Base-by-base conservation (phyloP, 2,329 filamentous ascomycete species). In the Cordyceps farinosa region DNA sequence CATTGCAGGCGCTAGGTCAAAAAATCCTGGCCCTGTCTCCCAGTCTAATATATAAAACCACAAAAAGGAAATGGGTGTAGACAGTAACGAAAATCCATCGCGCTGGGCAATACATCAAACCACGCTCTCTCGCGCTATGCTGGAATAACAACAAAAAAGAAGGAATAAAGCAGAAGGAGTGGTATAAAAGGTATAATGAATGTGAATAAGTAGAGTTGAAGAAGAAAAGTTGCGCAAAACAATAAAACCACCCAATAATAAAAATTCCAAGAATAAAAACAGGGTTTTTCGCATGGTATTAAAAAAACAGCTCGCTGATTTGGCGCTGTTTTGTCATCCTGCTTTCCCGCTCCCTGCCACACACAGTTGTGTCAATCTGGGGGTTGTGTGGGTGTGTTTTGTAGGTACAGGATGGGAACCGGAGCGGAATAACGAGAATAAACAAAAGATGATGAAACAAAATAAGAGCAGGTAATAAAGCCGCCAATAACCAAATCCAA, bases 111-210 rank as follows among this genome's bases (percentile, higher is more conserved):
- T 15, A 47, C 34, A 42, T 30, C 59, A 44, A 15, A 4, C 13
- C 10, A 15, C 27, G 6, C 22, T 56, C 36, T 64, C 56, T 58
- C 53, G 55, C 67, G 66, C 66, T 68, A 69, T 68, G 66, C 68
- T 64, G 53, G 7, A 44, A 38, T 52, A 56, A 58, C 36, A 45
- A 56, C 64, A 66, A 32, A 36, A n/a, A 36, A 59, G 50, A 47
- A 42, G 32, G 64, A 65, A 66, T 15, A 65, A 45, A 55, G 42
- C 58, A 32, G 17, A 58, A 54, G 22, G 30, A n/a, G 44, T 38
- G n/a, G 13, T 36, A 27, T 10, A 61, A 61, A 42, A 55, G 22
- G 47, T 58, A 61, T 32, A 48, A 65, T 34, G 54, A 54, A 40
- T 56, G 17, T 52, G 52, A 62, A 63, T 48, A 62, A 32, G 62